Percentiles rank a stretch among this genome's conserved stretches.
Conservation (phyloP, 805 yeast species). For the Candida yuanshanica region DNA sequence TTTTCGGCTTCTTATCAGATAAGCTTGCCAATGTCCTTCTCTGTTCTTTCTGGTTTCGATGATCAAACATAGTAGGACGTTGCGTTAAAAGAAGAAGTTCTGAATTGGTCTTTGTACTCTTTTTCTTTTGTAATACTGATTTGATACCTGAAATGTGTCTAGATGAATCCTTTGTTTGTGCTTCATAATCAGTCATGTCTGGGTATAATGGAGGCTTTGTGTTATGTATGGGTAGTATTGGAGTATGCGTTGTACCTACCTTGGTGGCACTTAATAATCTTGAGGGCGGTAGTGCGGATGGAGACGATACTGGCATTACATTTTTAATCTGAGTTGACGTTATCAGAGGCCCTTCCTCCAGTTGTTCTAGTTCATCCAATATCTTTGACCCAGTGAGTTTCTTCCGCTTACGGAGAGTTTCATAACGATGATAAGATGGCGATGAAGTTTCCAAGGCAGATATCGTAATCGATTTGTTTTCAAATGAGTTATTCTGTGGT, state of each 20-base stretch:
- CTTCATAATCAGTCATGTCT: neutral
- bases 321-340: slow-evolving; percentile 2
- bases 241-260: neutral
- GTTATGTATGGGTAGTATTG: neutral
- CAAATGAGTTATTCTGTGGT: neutral
- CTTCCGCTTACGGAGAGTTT: slow-evolving; percentile 17
- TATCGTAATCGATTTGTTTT: slow-evolving; percentile 1
- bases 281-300: too few relatives aligned
- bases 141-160: neutral
- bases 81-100: slow-evolving; percentile 28
- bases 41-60: neutral
- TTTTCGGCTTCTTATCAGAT: slow-evolving; percentile 12
- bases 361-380: neutral
- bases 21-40: neutral
- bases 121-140: neutral
- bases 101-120: slow-evolving; percentile 13
- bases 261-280: neutral
- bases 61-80: slow-evolving; percentile 13
- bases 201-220: neutral
- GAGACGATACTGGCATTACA: neutral
- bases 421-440: slow-evolving; percentile 23
- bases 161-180: neutral
- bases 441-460: slow-evolving; percentile 24
- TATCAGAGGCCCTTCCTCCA: neutral
- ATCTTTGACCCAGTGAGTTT: slow-evolving; percentile 8